These are phyloP conservation scores for Sclerotinia sclerotiorum DNA, from an alignment of 2,329 filamentous ascomycete genomes.

Conservation along the genomic window DNA sequence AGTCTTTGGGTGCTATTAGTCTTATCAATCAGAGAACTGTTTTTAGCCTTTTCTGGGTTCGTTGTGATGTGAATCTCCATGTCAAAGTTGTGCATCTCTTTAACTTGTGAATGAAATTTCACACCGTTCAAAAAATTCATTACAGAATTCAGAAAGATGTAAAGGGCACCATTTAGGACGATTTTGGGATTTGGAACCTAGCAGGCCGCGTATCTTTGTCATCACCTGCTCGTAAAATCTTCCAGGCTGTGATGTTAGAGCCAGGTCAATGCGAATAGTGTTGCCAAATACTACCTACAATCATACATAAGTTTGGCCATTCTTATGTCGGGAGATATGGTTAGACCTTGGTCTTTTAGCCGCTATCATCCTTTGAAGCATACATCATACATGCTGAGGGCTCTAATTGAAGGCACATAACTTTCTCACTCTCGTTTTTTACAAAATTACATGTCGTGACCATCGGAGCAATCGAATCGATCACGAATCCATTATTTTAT, in stretches of 20 bases:
- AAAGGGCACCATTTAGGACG: neutral
- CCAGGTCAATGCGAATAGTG: no score
- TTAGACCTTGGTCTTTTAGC: no score
- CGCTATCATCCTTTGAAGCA: neutral
- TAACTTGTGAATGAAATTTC: neutral
- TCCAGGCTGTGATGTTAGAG: neutral
- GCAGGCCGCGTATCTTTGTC: no score
- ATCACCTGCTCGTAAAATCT: neutral
- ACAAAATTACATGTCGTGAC: neutral
- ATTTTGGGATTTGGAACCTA: no score
- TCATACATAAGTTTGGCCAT: neutral
- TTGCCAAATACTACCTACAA: neutral
- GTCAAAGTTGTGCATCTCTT: neutral
- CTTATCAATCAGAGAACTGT: neutral
- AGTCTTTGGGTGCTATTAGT: neutral
- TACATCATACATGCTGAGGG: neutral
- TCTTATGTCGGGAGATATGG: no score
- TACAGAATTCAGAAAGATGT: neutral
- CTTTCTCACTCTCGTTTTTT: neutral
- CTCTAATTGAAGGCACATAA: neutral
- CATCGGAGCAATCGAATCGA: neutral
- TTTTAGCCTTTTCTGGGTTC: neutral
- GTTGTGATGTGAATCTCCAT: no score
- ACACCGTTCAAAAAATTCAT: neutral
- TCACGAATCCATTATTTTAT: neutral